Conservation (phyloP, 768 basidiomycete genomes). For the Podaxis mareebaensis region DNA sequence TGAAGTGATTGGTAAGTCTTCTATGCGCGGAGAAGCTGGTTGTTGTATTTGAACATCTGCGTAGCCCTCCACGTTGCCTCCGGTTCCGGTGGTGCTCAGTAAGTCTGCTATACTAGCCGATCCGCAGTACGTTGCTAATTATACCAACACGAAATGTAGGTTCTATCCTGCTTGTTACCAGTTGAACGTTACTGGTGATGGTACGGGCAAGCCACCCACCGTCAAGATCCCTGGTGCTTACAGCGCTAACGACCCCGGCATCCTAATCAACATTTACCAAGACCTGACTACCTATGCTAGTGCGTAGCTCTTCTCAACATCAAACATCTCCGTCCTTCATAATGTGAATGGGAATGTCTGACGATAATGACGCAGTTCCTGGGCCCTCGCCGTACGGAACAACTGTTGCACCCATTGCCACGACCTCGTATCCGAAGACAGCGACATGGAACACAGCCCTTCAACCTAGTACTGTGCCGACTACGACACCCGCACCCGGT, state of each 20-base stretch:
- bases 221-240: conserved; percentile 48
- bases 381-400: conserved; percentile 46
- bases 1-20: conserved; percentile 44
- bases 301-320: conserved; percentile 22
- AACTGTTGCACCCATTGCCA: conserved; percentile 39
- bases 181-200: conserved; percentile 33
- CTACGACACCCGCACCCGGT: conserved; percentile 25
- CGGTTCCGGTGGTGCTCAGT: conserved; percentile 38
- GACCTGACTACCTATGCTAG: conserved; percentile 40
- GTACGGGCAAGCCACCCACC: conserved; percentile 36
- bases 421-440: conserved; percentile 44
- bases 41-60: neutral
- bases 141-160: neutral
- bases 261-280: conserved; percentile 51
- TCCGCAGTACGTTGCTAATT: neutral
- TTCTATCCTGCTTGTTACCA: conserved; percentile 50
- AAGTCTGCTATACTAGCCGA: conserved; percentile 24
- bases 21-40: neutral
- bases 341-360: neutral
- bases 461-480: conserved; percentile 48
- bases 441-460: conserved; percentile 52
- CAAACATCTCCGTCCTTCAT: neutral
- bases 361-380: conserved; percentile 33
- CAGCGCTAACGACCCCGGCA: conserved; percentile 35
- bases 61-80: conserved; percentile 45